Evolutionary conservation across 2,329 filamentous ascomycete genomes (phyloP).

Genomic region (Neofusicoccum parvum): DNA sequence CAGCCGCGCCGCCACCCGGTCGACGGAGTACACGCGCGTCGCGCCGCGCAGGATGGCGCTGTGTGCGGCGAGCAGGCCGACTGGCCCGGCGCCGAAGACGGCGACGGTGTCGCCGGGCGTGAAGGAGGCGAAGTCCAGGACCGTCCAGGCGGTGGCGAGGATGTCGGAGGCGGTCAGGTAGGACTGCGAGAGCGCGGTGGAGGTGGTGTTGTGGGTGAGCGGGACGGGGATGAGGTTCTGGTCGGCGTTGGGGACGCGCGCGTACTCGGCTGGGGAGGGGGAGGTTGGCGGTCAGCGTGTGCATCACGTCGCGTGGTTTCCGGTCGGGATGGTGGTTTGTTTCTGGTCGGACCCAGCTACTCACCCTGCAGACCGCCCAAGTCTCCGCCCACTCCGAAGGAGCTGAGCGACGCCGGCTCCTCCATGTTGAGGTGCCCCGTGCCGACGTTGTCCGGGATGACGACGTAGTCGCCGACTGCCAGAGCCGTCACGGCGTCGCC

Average conservation of each 20-base stretch:
- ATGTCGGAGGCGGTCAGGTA: constrained; percentile 29
- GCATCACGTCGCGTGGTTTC: too few species aligned
- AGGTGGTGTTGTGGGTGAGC: background rate
- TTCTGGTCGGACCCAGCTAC: too few species aligned
- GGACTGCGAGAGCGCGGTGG: too few species aligned
- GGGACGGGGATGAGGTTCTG: constrained; percentile 9
- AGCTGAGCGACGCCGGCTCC: background rate
- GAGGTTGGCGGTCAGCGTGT: too few species aligned
- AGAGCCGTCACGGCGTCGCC: constrained; percentile 18
- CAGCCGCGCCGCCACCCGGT: constrained; percentile 31
- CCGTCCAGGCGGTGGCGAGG: constrained; percentile 31
- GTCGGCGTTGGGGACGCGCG: constrained; percentile 23
- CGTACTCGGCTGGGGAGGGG: constrained; percentile 21
- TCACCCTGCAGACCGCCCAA: background rate
- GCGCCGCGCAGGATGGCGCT: constrained; percentile 38
- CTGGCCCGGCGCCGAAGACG: constrained; percentile 40
- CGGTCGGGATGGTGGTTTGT: too few species aligned
- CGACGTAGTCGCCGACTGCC: constrained; percentile 21
- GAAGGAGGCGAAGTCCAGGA: constrained; percentile 29
- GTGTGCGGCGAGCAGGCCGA: constrained; percentile 39
- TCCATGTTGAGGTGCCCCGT: too few species aligned
- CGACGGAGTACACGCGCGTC: constrained; percentile 35
- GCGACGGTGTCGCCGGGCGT: constrained; percentile 31
- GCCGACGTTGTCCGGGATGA: constrained; percentile 15
- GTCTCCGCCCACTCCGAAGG: background rate